These are phyloP conservation scores for Stemphylium lycopersici DNA, from an alignment of 2,329 filamentous ascomycete genomes.

Conservation along the genomic window DNA sequence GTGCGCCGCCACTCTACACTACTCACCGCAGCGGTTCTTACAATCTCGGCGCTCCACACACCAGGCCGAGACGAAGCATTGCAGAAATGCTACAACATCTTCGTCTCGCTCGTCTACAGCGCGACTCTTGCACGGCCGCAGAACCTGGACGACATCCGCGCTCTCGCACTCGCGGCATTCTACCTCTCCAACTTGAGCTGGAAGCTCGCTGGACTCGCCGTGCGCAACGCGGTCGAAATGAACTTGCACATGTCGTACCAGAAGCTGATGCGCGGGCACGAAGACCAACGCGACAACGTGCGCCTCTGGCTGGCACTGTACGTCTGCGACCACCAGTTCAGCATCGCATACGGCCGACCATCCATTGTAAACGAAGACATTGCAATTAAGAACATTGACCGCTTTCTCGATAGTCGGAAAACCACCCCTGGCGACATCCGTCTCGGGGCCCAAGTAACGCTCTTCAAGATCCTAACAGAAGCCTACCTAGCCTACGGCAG, in stretches of 20 bases:
- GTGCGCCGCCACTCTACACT: constrained; percentile 40
- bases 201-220: constrained; percentile 49
- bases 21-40: constrained; percentile 40
- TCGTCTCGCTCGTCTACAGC: constrained; percentile 41
- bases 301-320: constrained; percentile 51
- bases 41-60: constrained; percentile 39
- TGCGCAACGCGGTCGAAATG: constrained; percentile 50
- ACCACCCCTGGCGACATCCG: constrained; percentile 40
- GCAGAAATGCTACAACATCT: constrained; percentile 42
- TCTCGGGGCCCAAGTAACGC: constrained; percentile 38
- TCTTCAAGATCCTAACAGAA: constrained; percentile 44
- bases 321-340: constrained; percentile 50
- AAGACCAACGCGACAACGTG: constrained; percentile 45
- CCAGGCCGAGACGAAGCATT: constrained; percentile 36
- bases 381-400: constrained; percentile 47
- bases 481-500: constrained; percentile 43
- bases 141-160: constrained; percentile 49
- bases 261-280: constrained; percentile 42
- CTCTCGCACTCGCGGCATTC: constrained; percentile 49
- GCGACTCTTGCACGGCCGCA: constrained; percentile 45
- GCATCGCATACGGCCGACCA: constrained; percentile 51
- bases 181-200: constrained; percentile 51
- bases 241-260: constrained; percentile 49
- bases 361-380: constrained; percentile 49
- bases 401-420: constrained; percentile 36